Conservation (phyloP, 1,284 basidiomycete species). For the Naganishia sp. region DNA sequence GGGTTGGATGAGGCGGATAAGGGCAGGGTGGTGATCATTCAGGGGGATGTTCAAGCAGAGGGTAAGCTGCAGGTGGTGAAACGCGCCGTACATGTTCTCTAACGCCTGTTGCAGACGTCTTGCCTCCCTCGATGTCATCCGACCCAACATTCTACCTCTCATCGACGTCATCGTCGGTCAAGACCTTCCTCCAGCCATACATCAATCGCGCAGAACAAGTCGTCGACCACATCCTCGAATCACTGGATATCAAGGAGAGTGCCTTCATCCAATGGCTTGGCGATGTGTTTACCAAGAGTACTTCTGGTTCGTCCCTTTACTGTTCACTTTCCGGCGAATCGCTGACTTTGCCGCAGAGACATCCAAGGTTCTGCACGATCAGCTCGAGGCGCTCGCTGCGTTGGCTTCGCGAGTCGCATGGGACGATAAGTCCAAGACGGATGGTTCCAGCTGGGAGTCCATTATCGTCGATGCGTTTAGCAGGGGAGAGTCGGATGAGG, state of each 20-base stretch:
- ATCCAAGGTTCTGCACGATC: constrained; percentile 43
- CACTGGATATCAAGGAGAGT: constrained; percentile 41
- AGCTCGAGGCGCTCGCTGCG: constrained; percentile 48
- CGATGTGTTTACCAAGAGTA: constrained; percentile 40
- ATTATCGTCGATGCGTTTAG: constrained; percentile 47
- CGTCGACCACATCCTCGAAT: constrained; percentile 41
- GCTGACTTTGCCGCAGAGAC: constrained; percentile 40
- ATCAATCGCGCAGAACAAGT: constrained; percentile 43
- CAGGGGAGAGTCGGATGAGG: constrained; percentile 29
- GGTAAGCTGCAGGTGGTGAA: constrained; percentile 36
- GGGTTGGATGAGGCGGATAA: constrained; percentile 32
- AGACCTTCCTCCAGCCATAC: constrained; percentile 46
- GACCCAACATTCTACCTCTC: constrained; percentile 47
- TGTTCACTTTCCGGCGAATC: not conserved
- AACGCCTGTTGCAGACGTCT: constrained; percentile 39
- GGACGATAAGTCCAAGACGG: constrained; percentile 37
- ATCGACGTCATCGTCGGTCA: constrained; percentile 36
- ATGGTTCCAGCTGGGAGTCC: constrained; percentile 44
- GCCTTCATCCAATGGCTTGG: constrained; percentile 47
- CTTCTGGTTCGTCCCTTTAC: not conserved
- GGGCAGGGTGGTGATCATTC: constrained; percentile 47
- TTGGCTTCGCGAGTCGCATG: constrained; percentile 48
- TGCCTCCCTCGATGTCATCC: constrained; percentile 40
- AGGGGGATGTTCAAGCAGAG: constrained; percentile 45
- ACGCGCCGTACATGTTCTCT: too few relatives aligned